phyloP scores from a whole-genome alignment of 129 eudicot genomes.

The Artemisia argyi region DNA sequence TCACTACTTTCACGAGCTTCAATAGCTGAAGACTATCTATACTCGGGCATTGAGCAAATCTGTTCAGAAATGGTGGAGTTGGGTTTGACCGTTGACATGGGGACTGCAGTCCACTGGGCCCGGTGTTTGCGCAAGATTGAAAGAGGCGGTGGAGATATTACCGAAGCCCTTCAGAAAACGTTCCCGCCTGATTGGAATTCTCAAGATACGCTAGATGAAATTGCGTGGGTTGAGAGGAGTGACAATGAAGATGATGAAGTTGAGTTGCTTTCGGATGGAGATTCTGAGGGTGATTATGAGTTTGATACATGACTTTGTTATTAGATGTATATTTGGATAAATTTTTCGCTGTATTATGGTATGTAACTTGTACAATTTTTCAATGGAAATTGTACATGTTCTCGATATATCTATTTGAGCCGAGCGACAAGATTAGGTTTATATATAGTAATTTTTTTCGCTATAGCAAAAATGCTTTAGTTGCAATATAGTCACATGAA shows the following conservation, averaged over 20 bases:
- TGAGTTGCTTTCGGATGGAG: conserved; percentile 26
- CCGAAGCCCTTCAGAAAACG: conserved; percentile 90
- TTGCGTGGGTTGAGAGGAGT: conserved; percentile 27
- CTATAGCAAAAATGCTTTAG: background rate
- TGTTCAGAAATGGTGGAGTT: conserved; percentile 76
- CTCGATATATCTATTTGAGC: background rate
- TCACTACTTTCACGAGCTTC: conserved; percentile 83
- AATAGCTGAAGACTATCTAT: conserved; percentile 74
- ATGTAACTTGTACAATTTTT: conserved; percentile 26
- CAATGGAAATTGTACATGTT: conserved; percentile 26
- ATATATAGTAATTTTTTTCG: background rate
- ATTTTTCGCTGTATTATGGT: background rate
- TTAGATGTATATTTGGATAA: conserved; percentile 31
- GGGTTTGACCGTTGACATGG: conserved; percentile 82
- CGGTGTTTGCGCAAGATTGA: conserved; percentile 76
- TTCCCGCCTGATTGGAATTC: conserved; percentile 99
- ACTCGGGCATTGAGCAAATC: conserved; percentile 54
- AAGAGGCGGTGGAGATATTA: conserved; percentile 73
- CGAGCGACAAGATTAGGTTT: background rate
- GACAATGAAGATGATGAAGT: conserved; percentile 34
- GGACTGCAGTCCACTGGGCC: conserved; percentile 96
- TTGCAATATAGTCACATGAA: background rate
- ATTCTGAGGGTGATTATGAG: conserved; percentile 27
- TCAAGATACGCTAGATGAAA: conserved; percentile 37
- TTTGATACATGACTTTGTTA: conserved; percentile 15